Conservation (phyloP, 306 rosid genomes). For the Fragaria ananassa region DNA sequence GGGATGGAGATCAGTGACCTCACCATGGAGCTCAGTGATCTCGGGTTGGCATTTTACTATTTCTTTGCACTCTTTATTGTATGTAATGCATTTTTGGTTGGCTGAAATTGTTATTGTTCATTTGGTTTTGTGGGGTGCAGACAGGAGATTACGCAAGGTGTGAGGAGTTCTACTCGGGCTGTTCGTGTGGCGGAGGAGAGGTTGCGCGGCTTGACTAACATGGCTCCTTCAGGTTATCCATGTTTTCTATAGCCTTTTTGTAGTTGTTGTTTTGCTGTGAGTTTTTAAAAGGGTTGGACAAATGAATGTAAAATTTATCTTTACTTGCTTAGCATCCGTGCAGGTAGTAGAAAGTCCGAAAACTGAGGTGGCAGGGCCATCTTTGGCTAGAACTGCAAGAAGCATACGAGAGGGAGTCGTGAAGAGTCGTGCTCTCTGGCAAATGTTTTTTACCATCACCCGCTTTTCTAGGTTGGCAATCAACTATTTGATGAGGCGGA, state of each 20-base stretch:
- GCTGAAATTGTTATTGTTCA: not conserved
- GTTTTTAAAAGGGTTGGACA: slow-evolving; percentile 19
- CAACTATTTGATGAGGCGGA: slow-evolving; percentile 39
- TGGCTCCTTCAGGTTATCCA: slow-evolving; percentile 65
- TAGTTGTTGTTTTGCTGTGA: not conserved
- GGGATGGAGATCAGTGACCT: slow-evolving; percentile 95
- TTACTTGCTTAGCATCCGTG: slow-evolving; percentile 66
- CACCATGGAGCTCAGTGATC: slow-evolving; percentile 80
- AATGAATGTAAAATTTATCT: slow-evolving; percentile 39
- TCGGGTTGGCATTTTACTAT: slow-evolving; percentile 44
- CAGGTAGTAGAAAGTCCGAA: slow-evolving; percentile 46
- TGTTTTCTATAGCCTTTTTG: slow-evolving; percentile 1
- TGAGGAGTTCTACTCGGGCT: slow-evolving; percentile 71
- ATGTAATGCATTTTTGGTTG: not conserved
- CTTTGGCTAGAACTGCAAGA: slow-evolving; percentile 56
- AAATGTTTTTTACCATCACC: slow-evolving; percentile 55
- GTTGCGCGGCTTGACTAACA: slow-evolving; percentile 55
- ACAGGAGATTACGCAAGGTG: slow-evolving; percentile 83
- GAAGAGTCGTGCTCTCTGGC: slow-evolving; percentile 64
- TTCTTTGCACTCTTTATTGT: not conserved
- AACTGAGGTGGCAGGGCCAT: slow-evolving; percentile 45
- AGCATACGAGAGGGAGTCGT: slow-evolving; percentile 63
- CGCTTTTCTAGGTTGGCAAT: slow-evolving; percentile 55
- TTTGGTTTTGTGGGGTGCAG: slow-evolving; percentile 37
- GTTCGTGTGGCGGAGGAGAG: slow-evolving; percentile 70